A percentile compares a stretch with the other conserved stretches of the same genome.
These are phyloP conservation scores for Talaromyces trachyspermus DNA, from an alignment of 495 filamentous ascomycete species.

Conservation along the genomic window DNA sequence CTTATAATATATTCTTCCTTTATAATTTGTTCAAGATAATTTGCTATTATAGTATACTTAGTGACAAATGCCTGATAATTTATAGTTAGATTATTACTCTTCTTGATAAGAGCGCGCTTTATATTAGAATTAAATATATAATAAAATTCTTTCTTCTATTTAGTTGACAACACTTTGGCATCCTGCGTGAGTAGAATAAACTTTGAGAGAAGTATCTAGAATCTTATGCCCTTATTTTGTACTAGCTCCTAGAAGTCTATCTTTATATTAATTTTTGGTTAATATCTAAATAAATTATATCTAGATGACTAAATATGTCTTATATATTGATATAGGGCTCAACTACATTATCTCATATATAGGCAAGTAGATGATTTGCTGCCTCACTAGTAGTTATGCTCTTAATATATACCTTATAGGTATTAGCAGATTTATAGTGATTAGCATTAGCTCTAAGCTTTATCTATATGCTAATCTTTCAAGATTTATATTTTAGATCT, in stretches of 20 bases:
- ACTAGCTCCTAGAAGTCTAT: background rate
- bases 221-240: background rate
- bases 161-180: background rate
- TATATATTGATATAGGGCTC: background rate
- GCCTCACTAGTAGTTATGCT: background rate
- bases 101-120: background rate
- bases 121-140: background rate
- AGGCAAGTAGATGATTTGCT: background rate
- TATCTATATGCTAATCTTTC: no score
- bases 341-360: background rate
- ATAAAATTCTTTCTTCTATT: conserved; percentile 7
- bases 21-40: no score
- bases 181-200: conserved; percentile 5
- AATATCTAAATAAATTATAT: background rate
- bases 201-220: conserved; percentile 8
- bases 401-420: no score
- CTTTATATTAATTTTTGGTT: background rate
- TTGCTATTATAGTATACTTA: no score
- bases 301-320: background rate
- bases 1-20: background rate
- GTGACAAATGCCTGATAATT: no score
- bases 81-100: background rate
- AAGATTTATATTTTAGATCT: no score
- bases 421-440: no score
- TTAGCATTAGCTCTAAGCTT: no score